phyloP scores from a whole-genome alignment of 495 filamentous ascomycete genomes.

The Apodospora peruviana region DNA sequence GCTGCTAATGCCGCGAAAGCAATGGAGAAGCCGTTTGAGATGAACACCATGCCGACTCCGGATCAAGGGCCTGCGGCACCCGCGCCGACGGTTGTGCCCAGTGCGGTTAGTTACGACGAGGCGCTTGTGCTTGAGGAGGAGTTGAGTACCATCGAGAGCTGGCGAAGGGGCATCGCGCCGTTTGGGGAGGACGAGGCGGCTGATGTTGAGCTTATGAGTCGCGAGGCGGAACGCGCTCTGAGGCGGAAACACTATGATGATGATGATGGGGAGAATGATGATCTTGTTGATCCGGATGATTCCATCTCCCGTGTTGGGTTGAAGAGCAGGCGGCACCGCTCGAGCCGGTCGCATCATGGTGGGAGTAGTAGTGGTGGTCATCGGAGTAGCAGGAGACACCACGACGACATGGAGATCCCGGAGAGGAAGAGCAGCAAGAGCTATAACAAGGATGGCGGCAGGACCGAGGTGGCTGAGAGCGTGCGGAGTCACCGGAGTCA shows the following conservation, averaged over 20 bases:
- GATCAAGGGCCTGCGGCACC: too few species aligned
- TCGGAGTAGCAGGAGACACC: slow-evolving; percentile 24
- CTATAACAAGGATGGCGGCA: slow-evolving; percentile 8
- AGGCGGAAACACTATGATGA: slow-evolving; percentile 24
- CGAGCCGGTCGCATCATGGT: slow-evolving; percentile 13
- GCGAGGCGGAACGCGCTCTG: slow-evolving; percentile 58
- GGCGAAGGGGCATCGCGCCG: slow-evolving; percentile 70
- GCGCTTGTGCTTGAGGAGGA: slow-evolving; percentile 45
- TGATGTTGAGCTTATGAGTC: slow-evolving; percentile 83
- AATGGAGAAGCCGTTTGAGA: slow-evolving; percentile 51
- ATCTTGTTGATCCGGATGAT: slow-evolving; percentile 18
- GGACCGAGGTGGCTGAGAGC: slow-evolving; percentile 15
- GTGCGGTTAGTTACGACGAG: slow-evolving; percentile 34
- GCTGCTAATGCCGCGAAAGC: slow-evolving; percentile 35
- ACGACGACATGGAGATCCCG: slow-evolving; percentile 17
- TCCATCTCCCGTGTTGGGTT: slow-evolving; percentile 19
- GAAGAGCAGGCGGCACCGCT: slow-evolving; percentile 8
- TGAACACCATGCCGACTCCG: slow-evolving; percentile 28
- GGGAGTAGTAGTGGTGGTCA: slow-evolving; percentile 18
- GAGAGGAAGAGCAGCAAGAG: slow-evolving; percentile 26
- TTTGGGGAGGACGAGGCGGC: slow-evolving; percentile 63
- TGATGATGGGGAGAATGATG: slow-evolving; percentile 7
- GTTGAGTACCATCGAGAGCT: slow-evolving; percentile 67
- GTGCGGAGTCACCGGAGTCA: slow-evolving; percentile 24
- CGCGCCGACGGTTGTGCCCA: neutral